A percentile compares a stretch with the other conserved stretches of the same genome.
These are phyloP conservation scores for Skeletonema tropicum DNA, from an alignment of 108 stramenopile species.

Conservation along the genomic window DNA sequence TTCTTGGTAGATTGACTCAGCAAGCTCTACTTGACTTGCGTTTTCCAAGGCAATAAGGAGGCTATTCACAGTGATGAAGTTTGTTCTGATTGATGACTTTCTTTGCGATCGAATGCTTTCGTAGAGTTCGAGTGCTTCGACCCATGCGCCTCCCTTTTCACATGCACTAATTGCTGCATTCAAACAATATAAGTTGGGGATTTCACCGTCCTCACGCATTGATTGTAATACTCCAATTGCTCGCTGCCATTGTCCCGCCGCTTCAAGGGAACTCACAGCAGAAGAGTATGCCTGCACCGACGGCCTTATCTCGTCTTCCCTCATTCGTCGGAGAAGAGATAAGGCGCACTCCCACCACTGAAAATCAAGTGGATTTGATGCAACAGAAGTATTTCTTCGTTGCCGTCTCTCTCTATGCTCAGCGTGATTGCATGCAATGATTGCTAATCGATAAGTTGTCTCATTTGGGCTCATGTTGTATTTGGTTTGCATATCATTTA, in stretches of 20 bases:
- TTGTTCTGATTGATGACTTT: constrained; percentile 46
- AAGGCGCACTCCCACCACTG: constrained; percentile 81
- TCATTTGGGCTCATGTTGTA: constrained; percentile 57
- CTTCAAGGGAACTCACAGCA: constrained; percentile 71
- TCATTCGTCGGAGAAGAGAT: constrained; percentile 70
- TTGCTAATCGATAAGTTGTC: constrained; percentile 59
- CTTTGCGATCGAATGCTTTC: constrained; percentile 54
- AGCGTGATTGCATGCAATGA: constrained; percentile 83
- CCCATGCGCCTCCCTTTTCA: constrained; percentile 82
- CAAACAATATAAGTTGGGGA: constrained; percentile 70
- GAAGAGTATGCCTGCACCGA: constrained; percentile 67
- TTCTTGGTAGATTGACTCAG: constrained; percentile 63
- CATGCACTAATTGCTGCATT: constrained; percentile 79
- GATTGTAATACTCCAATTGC: constrained; percentile 70
- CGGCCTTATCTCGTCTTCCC: constrained; percentile 67
- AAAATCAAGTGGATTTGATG: constrained; percentile 13
- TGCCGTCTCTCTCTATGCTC: constrained; percentile 53
- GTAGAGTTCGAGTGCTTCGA: constrained; percentile 76
- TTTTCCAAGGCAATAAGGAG: constrained; percentile 71
- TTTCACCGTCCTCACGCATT: constrained; percentile 41
- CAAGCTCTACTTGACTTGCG: constrained; percentile 70
- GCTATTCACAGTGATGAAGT: constrained; percentile 68
- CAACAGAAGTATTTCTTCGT: background rate
- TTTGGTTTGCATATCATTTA: constrained; percentile 56
- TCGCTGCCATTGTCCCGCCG: constrained; percentile 83